Base-by-base conservation (phyloP, 768 basidiomycete species). In the Dacryopinax primogenitus region DNA sequence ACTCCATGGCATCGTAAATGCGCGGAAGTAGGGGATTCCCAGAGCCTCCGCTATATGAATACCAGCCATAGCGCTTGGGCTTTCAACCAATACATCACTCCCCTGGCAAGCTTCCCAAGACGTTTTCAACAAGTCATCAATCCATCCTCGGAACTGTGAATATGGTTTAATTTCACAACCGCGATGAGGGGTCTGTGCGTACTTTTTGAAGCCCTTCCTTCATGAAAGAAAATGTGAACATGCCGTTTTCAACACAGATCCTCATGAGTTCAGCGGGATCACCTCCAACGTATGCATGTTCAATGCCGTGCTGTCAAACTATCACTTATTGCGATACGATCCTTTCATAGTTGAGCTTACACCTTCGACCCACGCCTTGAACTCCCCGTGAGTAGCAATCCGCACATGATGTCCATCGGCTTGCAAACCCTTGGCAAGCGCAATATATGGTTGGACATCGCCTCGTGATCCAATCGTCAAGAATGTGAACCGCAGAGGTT, bases 1-100 rank as follows among this genome's bases (percentile, higher is more conserved):
- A 13, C 91, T 88, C 94, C 95, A 98, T 0, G 90, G 91, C 96
- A 97, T 98, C 0, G 94, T 95, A 73, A 97, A 96, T 7, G 92
- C 92, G 66, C 92, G 80, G 76, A 88, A 99, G 74, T 95, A 99
- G 1, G 95, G 95, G 37, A 98, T 93, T 26, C 78, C 80, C 15
- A 99, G 79, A 1, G 92, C 94, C 73, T 98, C 95, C 30, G 95
- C 96, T 63, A 99, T 95, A 71, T 99, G 95, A 68, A 88, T 88
- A 11, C 95, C 95, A 30, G 86, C 92, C 91, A 99, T 99, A 12
- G 95, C 93, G 72, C 90, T 93, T 0, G 95, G 95, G 71, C 90
- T 92, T 76, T 99, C 95, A 47, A 99, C 79, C 39, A 99, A 81
- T 32, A 98, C 83, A 73, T 99, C 94, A 0, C 92, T 92, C 35